Evolutionary conservation across 805 yeast genomes (phyloP).

Genomic region (Wickerhamomyces queroliae): DNA sequence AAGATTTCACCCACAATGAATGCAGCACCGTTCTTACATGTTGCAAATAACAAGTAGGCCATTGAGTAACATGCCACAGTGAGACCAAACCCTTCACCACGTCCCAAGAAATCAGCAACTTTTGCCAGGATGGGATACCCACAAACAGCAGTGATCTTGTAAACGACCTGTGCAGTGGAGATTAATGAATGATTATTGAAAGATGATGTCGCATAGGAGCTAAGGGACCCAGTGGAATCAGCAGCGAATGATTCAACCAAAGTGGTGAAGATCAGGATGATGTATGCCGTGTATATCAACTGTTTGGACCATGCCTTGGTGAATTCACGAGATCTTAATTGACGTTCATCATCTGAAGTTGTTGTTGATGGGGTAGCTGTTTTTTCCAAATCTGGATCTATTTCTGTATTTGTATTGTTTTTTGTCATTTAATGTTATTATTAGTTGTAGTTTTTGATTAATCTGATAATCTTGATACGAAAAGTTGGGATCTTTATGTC

Average conservation of each 20-base stretch:
- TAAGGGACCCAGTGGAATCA: slow-evolving; percentile 19
- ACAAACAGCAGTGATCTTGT: slow-evolving; percentile 30
- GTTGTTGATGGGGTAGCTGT: no score
- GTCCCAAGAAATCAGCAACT: slow-evolving; percentile 30
- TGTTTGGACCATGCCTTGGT: slow-evolving; percentile 15
- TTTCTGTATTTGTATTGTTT: no score
- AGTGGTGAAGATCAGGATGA: slow-evolving; percentile 22
- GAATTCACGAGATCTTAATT: neutral
- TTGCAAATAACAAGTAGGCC: slow-evolving; percentile 29
- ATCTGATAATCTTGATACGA: no score
- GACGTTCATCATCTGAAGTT: no score
- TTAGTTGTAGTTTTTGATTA: no score
- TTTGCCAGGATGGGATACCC: slow-evolving; percentile 33
- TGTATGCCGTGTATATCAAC: slow-evolving; percentile 17
- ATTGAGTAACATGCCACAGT: slow-evolving; percentile 25
- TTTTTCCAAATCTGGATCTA: no score
- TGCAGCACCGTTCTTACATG: slow-evolving; percentile 25
- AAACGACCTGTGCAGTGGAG: slow-evolving; percentile 32
- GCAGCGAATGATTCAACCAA: slow-evolving; percentile 24
- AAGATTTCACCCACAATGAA: slow-evolving; percentile 30
- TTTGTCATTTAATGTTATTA: no score
- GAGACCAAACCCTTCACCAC: slow-evolving; percentile 32
- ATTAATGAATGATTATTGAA: slow-evolving; percentile 31
- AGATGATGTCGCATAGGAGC: slow-evolving; percentile 29
- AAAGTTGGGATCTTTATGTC: no score